These are phyloP conservation scores for Sugiyamaella grinbergsii DNA, from an alignment of 1,139 yeast species.

Conservation along the genomic window DNA sequence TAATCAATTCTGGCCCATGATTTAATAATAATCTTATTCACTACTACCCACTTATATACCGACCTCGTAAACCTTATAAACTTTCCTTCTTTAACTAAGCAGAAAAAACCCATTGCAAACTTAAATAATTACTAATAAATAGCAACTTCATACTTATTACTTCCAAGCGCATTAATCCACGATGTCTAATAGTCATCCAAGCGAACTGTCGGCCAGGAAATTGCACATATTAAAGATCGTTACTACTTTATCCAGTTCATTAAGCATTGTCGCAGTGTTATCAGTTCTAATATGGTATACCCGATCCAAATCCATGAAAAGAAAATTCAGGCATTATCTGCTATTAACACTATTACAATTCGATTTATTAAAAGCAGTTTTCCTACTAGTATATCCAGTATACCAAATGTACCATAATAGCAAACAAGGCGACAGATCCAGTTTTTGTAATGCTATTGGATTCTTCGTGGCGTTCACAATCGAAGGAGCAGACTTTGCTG, in stretches of 20 bases:
- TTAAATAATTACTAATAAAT: too few species aligned
- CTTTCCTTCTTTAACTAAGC: too few species aligned
- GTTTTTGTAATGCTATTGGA: constrained; percentile 67
- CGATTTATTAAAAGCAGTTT: constrained; percentile 70
- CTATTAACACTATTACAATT: constrained; percentile 65
- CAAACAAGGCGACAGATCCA: constrained; percentile 16
- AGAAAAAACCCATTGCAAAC: too few species aligned
- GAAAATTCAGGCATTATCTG: constrained; percentile 69
- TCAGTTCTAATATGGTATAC: constrained; percentile 56
- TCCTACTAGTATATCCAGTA: constrained; percentile 66
- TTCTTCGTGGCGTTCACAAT: constrained; percentile 70
- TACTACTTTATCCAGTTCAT: constrained; percentile 59
- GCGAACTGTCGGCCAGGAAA: not conserved
- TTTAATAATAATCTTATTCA: too few species aligned
- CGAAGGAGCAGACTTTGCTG: constrained; percentile 59
- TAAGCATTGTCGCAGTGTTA: constrained; percentile 59
- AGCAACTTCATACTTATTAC: too few species aligned
- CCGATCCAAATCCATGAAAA: constrained; percentile 59
- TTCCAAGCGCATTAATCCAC: not conserved
- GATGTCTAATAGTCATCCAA: not conserved
- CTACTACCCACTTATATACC: too few species aligned
- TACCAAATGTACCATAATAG: constrained; percentile 46
- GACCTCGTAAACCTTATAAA: too few species aligned
- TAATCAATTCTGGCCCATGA: too few species aligned
- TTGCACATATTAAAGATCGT: constrained; percentile 44